Conservation (phyloP, 2,329 filamentous ascomycete genomes). For the Macrophomina tecta region DNA sequence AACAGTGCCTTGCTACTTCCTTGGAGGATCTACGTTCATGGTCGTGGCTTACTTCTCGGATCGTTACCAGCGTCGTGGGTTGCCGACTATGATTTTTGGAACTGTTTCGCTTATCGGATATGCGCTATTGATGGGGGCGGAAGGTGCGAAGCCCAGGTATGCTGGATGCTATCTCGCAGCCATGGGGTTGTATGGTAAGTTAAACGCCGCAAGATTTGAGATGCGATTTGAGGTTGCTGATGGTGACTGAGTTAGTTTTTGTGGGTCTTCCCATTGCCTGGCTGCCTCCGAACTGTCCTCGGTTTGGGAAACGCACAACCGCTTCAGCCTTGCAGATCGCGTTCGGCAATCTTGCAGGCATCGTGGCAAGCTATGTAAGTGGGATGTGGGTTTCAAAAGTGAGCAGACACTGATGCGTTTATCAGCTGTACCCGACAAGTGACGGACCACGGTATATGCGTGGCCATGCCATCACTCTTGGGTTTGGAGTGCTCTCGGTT, state of each 20-base stretch:
- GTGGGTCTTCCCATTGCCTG: slow-evolving; percentile 65
- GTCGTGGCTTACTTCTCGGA: slow-evolving; percentile 71
- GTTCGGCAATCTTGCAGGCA: slow-evolving; percentile 72
- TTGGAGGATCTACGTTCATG: slow-evolving; percentile 75
- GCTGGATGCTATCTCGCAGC: slow-evolving; percentile 80
- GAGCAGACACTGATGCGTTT: neutral
- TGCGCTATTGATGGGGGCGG: slow-evolving; percentile 2
- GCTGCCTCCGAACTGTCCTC: slow-evolving; percentile 72
- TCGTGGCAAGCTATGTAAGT: slow-evolving; percentile 74
- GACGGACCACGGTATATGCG: slow-evolving; percentile 55
- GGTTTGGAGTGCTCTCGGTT: slow-evolving; percentile 53
- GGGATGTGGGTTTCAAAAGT: neutral
- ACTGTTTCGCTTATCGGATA: slow-evolving; percentile 71
- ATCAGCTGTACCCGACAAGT: slow-evolving; percentile 51
- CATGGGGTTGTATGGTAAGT: slow-evolving; percentile 66
- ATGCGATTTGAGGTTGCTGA: neutral
- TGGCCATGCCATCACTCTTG: slow-evolving; percentile 60
- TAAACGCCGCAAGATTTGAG: neutral
- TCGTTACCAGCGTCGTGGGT: slow-evolving; percentile 66
- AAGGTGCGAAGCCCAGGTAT: slow-evolving; percentile 50
- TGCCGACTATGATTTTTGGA: slow-evolving; percentile 69
- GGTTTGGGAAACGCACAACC: slow-evolving; percentile 77
- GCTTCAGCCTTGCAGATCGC: slow-evolving; percentile 74
- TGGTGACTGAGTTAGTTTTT: slow-evolving; percentile 38
- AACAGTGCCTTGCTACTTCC: slow-evolving; percentile 77